Evolutionary conservation across 176 grass and related monocot species (phyloP), one percentile per base, ranked within the genome.

Genomic region (Rhynchospora pubera): DNA sequence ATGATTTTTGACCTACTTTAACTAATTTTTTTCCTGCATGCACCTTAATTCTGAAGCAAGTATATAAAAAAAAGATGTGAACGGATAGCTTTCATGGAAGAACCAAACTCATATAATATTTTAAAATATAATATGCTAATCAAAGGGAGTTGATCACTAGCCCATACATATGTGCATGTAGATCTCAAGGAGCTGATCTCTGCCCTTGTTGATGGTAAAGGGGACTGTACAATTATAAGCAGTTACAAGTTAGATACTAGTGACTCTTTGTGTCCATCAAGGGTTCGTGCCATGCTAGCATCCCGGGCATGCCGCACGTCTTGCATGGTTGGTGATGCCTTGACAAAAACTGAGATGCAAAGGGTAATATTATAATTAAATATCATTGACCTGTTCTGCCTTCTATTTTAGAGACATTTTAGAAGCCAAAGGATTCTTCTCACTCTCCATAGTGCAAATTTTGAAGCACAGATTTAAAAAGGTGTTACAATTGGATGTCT

Each of bases 271-370:
- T 94, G 96, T 79, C 96, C 96, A 87, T 93, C 92, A n/a, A 94
- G 92, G 77, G 90, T 98, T 45, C 92, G 92, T 76, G 85, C 92
- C 83, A 98, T 98, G 96, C 88, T 98, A 69, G 96, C 96, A 83
- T 98, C 96, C 22, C 85, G 96, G 85, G 96, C 96, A 82, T 94
- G 96, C 55, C 84, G 83, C 70, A 94, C 90, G 78, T 98, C 96
- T 84, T 89, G 86, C 78, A 94, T 93, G 89, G 91, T 98, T 48
- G 92, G 92, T 21, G 92, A 98, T 90, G 87, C 96, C 68, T 83
- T 98, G 68, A 98, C 92, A 79, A 98, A 94, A 90, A 80, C 19
- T 22, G 87, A 90, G 79, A 98, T 98, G 96, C 93, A 87, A 88
- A 94, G 88, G 96, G 96, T 93, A 93, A 90, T 21, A 59, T 44